phyloP scores from a whole-genome alignment of 164 flowering plant genomes.

The Litsea cubeba region DNA sequence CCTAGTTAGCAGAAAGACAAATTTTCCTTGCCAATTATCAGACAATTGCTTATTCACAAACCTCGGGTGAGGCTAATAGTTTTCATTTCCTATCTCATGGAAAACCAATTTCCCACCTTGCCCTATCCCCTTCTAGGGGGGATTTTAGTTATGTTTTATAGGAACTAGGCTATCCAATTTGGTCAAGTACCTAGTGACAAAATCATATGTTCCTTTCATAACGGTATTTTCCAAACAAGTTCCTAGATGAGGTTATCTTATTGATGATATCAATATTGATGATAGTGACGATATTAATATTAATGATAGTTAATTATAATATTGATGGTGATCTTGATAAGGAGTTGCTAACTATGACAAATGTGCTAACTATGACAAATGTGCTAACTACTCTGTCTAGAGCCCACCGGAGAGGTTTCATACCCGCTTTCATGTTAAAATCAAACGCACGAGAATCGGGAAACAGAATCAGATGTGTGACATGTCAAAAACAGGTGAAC shows the following conservation, averaged over 20 bases:
- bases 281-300: too few species aligned
- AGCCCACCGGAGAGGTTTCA: too few species aligned
- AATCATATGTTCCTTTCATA: neutral
- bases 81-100: neutral
- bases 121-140: neutral
- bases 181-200: slow-evolving; percentile 3
- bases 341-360: too few species aligned
- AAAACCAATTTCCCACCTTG: neutral
- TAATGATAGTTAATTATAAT: too few species aligned
- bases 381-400: too few species aligned
- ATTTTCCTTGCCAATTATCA: slow-evolving; percentile 3
- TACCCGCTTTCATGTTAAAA: too few species aligned
- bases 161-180: neutral
- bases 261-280: too few species aligned
- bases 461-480: too few species aligned
- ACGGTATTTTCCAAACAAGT: neutral
- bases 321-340: too few species aligned
- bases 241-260: neutral
- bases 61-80: neutral
- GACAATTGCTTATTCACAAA: slow-evolving; percentile 1
- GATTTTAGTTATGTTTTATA: slow-evolving; percentile 1
- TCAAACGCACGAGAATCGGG: too few species aligned
- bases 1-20: neutral
- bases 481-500: too few species aligned
- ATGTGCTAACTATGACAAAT: too few species aligned